A percentile compares a stretch with the other conserved stretches of the same genome.
phyloP scores from a whole-genome alignment of 331 rosid species.

The Malus hybrid region DNA sequence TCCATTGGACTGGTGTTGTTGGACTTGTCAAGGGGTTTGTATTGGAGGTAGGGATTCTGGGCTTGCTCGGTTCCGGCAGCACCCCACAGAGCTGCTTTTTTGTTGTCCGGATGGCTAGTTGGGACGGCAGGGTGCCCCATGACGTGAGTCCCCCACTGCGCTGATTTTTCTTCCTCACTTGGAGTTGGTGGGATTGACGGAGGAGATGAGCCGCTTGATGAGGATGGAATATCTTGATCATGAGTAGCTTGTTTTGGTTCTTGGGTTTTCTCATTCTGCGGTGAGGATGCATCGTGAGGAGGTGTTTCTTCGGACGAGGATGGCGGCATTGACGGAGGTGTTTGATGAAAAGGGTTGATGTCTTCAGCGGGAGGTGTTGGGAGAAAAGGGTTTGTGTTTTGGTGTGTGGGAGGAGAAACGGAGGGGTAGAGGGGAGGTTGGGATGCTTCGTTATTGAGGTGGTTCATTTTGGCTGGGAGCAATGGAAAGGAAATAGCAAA shows the following conservation, averaged over 20 bases:
- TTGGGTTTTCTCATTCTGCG: neutral
- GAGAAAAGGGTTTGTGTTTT: slow-evolving; percentile 11
- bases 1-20: slow-evolving; percentile 36
- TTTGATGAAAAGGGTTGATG: slow-evolving; percentile 7
- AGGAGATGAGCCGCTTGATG: too few species aligned
- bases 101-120: slow-evolving; percentile 40
- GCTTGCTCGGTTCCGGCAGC: slow-evolving; percentile 20
- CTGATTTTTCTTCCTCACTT: neutral
- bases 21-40: slow-evolving; percentile 40
- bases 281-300: neutral
- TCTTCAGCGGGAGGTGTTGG: slow-evolving; percentile 1
- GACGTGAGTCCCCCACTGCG: slow-evolving; percentile 46
- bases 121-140: slow-evolving; percentile 54
- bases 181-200: neutral
- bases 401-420: slow-evolving; percentile 2
- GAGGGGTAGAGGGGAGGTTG: slow-evolving; percentile 19
- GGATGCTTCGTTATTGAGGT: neutral
- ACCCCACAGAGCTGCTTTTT: slow-evolving; percentile 46
- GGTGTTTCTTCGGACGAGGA: neutral
- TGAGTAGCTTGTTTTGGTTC: slow-evolving; percentile 5
- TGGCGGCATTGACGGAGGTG: neutral
- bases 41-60: slow-evolving; percentile 35
- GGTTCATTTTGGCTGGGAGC: slow-evolving; percentile 4
- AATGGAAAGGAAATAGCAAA: too few species aligned
- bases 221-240: neutral